phyloP scores from a whole-genome alignment of 306 rosid species.

The Dicorynia guianensis region DNA sequence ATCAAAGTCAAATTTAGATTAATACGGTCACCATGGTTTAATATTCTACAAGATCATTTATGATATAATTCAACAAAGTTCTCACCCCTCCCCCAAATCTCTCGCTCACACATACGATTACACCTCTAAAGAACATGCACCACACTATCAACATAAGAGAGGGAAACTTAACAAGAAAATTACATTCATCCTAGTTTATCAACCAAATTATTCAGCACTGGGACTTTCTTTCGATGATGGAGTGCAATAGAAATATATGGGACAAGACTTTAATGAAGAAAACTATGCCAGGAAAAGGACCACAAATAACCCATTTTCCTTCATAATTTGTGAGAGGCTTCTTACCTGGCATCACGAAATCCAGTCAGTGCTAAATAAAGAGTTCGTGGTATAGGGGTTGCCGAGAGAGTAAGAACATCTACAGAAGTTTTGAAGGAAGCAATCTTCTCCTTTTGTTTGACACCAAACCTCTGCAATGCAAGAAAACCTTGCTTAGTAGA shows the following conservation, averaged over 20 bases:
- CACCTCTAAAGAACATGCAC: not conserved
- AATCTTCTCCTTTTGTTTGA: slow-evolving; percentile 94
- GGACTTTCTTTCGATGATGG: slow-evolving; percentile 1
- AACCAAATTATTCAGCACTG: slow-evolving; percentile 23
- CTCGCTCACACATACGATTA: not conserved
- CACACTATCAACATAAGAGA: not conserved
- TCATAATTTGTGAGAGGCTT: slow-evolving; percentile 37
- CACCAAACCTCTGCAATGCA: slow-evolving; percentile 87
- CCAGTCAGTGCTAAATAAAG: slow-evolving; percentile 97
- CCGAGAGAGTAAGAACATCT: slow-evolving; percentile 93
- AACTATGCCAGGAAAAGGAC: slow-evolving; percentile 12
- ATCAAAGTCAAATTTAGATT: slow-evolving; percentile 20
- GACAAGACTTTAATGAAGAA: not conserved
- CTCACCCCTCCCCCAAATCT: not conserved
- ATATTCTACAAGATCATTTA: slow-evolving; percentile 32
- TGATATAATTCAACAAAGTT: slow-evolving; percentile 1
- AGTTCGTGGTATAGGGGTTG: slow-evolving; percentile 96
- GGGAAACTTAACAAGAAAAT: not conserved
- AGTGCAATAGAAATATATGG: slow-evolving; percentile 19
- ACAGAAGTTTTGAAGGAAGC: slow-evolving; percentile 94
- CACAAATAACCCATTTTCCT: not conserved
- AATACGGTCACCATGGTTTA: slow-evolving; percentile 6
- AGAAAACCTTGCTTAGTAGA: slow-evolving; percentile 36
- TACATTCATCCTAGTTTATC: slow-evolving; percentile 18
- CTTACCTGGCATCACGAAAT: slow-evolving; percentile 97